A percentile compares a stretch with the other conserved stretches of the same genome.
These are phyloP conservation scores for Wickerhamiella australiensis DNA, from an alignment of 805 yeast genomes.

Conservation along the genomic window DNA sequence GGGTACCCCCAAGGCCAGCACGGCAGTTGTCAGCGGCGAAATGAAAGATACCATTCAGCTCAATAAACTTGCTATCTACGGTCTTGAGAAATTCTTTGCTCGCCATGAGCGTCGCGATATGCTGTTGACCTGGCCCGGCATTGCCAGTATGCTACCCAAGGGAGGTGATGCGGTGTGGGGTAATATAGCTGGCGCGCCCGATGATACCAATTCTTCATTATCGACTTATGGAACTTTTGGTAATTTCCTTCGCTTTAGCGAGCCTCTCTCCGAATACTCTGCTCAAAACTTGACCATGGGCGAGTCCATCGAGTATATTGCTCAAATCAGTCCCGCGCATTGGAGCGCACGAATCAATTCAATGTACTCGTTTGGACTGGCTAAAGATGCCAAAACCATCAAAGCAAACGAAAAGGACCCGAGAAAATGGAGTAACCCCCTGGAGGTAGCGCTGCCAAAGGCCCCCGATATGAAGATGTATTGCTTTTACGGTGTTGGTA, in stretches of 20 bases:
- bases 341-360: constrained; percentile 49
- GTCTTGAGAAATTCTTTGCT: constrained; percentile 85
- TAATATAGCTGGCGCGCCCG: constrained; percentile 50
- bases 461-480: constrained; percentile 86
- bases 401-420: constrained; percentile 53
- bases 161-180: constrained; percentile 95
- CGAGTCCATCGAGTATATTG: constrained; percentile 54
- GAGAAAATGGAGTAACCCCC: constrained; percentile 85
- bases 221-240: constrained; percentile 41
- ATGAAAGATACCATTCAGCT: constrained; percentile 96
- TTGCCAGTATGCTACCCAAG: constrained; percentile 91
- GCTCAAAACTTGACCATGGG: constrained; percentile 47
- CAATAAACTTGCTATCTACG: constrained; percentile 85
- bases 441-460: constrained; percentile 80
- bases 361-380: constrained; percentile 70
- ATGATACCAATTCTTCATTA: constrained; percentile 37
- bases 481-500: constrained; percentile 93
- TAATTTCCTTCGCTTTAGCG: constrained; percentile 54
- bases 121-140: constrained; percentile 82
- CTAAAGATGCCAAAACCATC: constrained; percentile 49
- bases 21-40: constrained; percentile 90
- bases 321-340: constrained; percentile 65
- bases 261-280: constrained; percentile 35
- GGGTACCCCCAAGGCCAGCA: constrained; percentile 90
- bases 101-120: constrained; percentile 78